phyloP scores from a whole-genome alignment of 148 eudicot genomes.

The Nepenthes mirabilis region DNA sequence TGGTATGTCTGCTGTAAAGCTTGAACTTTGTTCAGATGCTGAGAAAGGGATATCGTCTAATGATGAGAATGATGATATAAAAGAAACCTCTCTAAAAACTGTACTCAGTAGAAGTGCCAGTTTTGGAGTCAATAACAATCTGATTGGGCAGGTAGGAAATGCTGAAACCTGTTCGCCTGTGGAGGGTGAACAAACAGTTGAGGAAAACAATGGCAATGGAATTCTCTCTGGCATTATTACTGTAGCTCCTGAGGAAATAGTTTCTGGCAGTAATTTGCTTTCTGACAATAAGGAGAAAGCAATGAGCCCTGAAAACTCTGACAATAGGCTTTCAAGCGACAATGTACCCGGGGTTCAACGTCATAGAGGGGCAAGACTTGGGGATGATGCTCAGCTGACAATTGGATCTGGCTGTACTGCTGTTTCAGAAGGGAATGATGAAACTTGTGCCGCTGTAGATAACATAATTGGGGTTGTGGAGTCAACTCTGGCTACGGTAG shows the following conservation, averaged over 20 bases:
- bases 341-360: conserved; percentile 3
- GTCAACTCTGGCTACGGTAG: conserved; percentile 5
- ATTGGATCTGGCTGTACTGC: conserved; percentile 15
- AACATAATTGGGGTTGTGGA: conserved; percentile 8
- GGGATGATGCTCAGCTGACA: conserved; percentile 15
- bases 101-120: conserved; percentile 9
- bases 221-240: conserved; percentile 1
- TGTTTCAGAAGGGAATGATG: conserved; percentile 10
- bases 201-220: conserved; percentile 9
- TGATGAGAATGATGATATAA: conserved; percentile 14
- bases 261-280: conserved; percentile 18
- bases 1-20: conserved; percentile 15
- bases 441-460: conserved; percentile 5
- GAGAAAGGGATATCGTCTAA: conserved; percentile 16
- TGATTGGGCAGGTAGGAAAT: conserved; percentile 12
- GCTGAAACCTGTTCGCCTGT: conserved; percentile 9
- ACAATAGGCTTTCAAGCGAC: conserved; percentile 8
- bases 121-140: conserved; percentile 7
- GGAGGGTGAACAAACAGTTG: conserved; percentile 15
- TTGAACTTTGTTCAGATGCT: conserved; percentile 18
- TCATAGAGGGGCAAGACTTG: conserved; percentile 15
- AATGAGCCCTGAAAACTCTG: conserved; percentile 9
- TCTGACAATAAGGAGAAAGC: conserved; percentile 14
- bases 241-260: conserved; percentile 10
- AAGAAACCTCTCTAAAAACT: conserved; percentile 15